These are phyloP conservation scores for Coniochaeta prunicola DNA, from an alignment of 2,329 filamentous ascomycete species.

Conservation along the genomic window DNA sequence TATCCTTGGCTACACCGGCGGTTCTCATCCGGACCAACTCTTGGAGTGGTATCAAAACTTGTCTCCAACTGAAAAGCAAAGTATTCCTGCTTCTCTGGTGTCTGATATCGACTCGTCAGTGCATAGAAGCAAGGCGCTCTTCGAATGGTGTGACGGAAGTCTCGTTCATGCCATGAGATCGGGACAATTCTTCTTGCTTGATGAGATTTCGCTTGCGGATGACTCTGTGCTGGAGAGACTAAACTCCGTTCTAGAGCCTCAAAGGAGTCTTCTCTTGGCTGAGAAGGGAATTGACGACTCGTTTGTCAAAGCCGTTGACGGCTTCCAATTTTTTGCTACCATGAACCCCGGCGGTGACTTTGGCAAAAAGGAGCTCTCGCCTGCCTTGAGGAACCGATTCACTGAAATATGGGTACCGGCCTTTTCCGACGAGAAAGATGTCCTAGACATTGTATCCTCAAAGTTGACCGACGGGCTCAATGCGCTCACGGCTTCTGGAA, in stretches of 20 bases:
- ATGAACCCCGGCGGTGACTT: constrained; percentile 99
- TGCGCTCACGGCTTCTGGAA: constrained; percentile 1
- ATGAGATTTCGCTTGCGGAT: constrained; percentile 96
- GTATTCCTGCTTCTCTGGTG: constrained; percentile 39
- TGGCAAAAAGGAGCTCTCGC: constrained; percentile 94
- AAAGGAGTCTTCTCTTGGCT: constrained; percentile 77
- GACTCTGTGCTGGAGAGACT: constrained; percentile 94
- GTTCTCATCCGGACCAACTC: constrained; percentile 44
- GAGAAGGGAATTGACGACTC: constrained; percentile 88
- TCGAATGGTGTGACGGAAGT: constrained; percentile 94
- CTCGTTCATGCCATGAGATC: constrained; percentile 89
- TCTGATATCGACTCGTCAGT: constrained; percentile 39
- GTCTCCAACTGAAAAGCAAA: constrained; percentile 30
- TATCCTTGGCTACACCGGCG: constrained; percentile 28
- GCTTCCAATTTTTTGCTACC: constrained; percentile 94
- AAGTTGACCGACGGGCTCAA: constrained; percentile 57
- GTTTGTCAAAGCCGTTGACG: constrained; percentile 64
- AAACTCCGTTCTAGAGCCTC: constrained; percentile 91
- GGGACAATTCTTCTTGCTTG: constrained; percentile 85
- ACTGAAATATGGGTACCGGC: constrained; percentile 98
- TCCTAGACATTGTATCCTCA: constrained; percentile 74
- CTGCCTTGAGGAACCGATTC: constrained; percentile 89
- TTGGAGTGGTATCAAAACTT: constrained; percentile 53
- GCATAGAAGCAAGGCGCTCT: constrained; percentile 72
- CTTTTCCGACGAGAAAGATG: constrained; percentile 75